Conservation (phyloP, 352 stramenopile species). For the Phytophthora brassicae region DNA sequence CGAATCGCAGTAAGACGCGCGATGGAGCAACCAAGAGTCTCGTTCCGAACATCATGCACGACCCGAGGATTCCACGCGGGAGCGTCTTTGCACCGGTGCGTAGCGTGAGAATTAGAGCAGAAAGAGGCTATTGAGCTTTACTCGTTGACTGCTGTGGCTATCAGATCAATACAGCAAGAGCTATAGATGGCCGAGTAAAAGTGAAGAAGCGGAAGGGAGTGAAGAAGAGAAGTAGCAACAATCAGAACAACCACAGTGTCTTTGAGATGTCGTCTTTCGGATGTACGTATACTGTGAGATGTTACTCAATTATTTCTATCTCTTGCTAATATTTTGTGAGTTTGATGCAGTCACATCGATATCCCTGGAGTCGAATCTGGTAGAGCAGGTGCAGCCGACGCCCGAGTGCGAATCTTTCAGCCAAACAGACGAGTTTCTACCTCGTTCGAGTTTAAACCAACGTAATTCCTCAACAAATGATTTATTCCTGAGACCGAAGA, state of each 20-base stretch:
- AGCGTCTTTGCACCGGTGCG: conserved; percentile 62
- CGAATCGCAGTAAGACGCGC: conserved; percentile 48
- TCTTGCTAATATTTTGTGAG: background rate
- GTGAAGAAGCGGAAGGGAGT: conserved; percentile 31
- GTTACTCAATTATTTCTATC: too few species aligned
- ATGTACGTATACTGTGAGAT: conserved; percentile 36
- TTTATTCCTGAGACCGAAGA: conserved; percentile 63
- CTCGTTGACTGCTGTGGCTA: background rate
- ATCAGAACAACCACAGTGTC: conserved; percentile 22
- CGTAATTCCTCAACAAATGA: conserved; percentile 44
- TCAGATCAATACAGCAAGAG: conserved; percentile 17
- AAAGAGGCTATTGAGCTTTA: background rate
- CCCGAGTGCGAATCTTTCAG: conserved; percentile 49
- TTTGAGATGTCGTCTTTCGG: conserved; percentile 38
- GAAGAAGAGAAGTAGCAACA: conserved; percentile 33
- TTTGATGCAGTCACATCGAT: conserved; percentile 46
- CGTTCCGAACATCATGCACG: conserved; percentile 76
- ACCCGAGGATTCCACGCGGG: conserved; percentile 60
- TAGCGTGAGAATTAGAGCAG: background rate
- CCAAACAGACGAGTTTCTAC: conserved; percentile 71
- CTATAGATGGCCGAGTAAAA: conserved; percentile 34
- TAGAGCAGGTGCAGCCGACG: conserved; percentile 50
- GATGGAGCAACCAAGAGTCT: conserved; percentile 33
- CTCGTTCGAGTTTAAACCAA: conserved; percentile 37
- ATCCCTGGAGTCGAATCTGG: conserved; percentile 59